These are phyloP conservation scores for Drechslerella dactyloides DNA, from an alignment of 2,329 filamentous ascomycete genomes.

Conservation along the genomic window DNA sequence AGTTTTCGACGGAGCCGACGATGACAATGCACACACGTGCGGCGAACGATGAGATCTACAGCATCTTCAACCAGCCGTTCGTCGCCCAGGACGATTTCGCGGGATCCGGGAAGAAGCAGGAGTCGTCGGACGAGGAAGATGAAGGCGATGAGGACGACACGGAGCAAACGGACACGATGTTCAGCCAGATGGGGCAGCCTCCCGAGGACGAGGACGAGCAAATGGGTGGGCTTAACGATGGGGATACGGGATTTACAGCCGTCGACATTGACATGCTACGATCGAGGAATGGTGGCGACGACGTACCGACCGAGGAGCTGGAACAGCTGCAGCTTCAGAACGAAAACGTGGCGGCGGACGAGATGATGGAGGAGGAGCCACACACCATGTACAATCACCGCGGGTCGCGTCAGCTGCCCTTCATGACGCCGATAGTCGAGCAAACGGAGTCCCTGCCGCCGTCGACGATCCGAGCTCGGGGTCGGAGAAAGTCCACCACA, in stretches of 20 bases:
- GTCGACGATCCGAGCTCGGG: slow-evolving; percentile 55
- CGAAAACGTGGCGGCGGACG: slow-evolving; percentile 52
- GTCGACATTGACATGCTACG: slow-evolving; percentile 56
- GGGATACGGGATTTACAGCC: slow-evolving; percentile 38
- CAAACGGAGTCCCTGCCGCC: slow-evolving; percentile 73
- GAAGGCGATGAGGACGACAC: slow-evolving; percentile 58
- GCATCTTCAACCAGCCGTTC: slow-evolving; percentile 90
- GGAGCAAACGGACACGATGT: slow-evolving; percentile 56
- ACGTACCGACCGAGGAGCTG: slow-evolving; percentile 55
- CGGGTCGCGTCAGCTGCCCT: slow-evolving; percentile 83
- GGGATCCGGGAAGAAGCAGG: slow-evolving; percentile 69
- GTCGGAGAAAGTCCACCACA: slow-evolving; percentile 52
- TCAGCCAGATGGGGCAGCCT: slow-evolving; percentile 56
- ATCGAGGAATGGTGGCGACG: slow-evolving; percentile 56
- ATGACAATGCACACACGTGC: slow-evolving; percentile 97
- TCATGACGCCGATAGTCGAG: slow-evolving; percentile 98
- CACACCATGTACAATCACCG: slow-evolving; percentile 51
- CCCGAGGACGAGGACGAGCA: slow-evolving; percentile 54
- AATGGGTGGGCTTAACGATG: slow-evolving; percentile 44
- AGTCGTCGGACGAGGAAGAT: slow-evolving; percentile 57
- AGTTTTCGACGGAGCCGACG: slow-evolving; percentile 67
- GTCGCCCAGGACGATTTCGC: slow-evolving; percentile 59
- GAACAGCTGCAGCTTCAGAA: slow-evolving; percentile 43
- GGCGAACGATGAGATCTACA: slow-evolving; percentile 96
- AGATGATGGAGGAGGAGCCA: slow-evolving; percentile 56